A percentile compares a stretch with the other conserved stretches of the same genome.
Conservation (phyloP, 1,284 basidiomycete species). For the Malassezia sympodialis region DNA sequence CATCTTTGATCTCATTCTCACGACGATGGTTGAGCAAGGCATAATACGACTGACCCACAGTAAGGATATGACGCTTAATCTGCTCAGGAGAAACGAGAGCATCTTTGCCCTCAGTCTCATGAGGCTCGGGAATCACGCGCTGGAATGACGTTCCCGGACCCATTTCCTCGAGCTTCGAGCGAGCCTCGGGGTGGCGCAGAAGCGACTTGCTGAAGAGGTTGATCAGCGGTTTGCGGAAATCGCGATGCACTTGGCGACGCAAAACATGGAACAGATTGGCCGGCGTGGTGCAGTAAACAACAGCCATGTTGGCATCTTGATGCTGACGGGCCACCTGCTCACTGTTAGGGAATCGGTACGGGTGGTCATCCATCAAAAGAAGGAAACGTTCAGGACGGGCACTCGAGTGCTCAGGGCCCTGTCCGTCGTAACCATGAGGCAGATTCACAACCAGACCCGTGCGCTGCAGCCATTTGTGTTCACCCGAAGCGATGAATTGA, state of each 20-base stretch:
- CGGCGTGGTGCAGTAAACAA: constrained; percentile 73
- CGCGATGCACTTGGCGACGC: constrained; percentile 47
- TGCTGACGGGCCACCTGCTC: constrained; percentile 89
- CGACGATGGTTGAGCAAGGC: constrained; percentile 58
- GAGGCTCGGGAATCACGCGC: constrained; percentile 78
- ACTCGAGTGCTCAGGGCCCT: constrained; percentile 96
- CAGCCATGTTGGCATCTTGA: constrained; percentile 99
- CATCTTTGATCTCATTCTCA: constrained; percentile 59
- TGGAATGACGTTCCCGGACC: constrained; percentile 78
- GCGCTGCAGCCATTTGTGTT: constrained; percentile 95
- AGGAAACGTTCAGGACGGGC: constrained; percentile 93
- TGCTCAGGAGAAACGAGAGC: constrained; percentile 69
- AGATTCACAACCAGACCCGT: constrained; percentile 83
- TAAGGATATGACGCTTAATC: constrained; percentile 77
- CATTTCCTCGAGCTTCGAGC: constrained; percentile 80
- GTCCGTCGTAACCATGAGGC: constrained; percentile 89
- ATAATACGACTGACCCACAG: constrained; percentile 78
- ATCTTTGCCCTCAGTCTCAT: constrained; percentile 54
- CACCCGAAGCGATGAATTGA: constrained; percentile 94
- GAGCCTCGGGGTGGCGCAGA: constrained; percentile 81
- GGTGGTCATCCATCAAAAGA: constrained; percentile 95
- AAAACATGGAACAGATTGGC: constrained; percentile 49
- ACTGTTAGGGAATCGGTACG: constrained; percentile 73
- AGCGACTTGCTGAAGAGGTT: constrained; percentile 94
- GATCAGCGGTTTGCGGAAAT: constrained; percentile 53